Percentiles rank a stretch among this genome's conserved stretches.
These are phyloP conservation scores for Warburgia ugandensis DNA, from an alignment of 164 flowering plant species.

Conservation along the genomic window DNA sequence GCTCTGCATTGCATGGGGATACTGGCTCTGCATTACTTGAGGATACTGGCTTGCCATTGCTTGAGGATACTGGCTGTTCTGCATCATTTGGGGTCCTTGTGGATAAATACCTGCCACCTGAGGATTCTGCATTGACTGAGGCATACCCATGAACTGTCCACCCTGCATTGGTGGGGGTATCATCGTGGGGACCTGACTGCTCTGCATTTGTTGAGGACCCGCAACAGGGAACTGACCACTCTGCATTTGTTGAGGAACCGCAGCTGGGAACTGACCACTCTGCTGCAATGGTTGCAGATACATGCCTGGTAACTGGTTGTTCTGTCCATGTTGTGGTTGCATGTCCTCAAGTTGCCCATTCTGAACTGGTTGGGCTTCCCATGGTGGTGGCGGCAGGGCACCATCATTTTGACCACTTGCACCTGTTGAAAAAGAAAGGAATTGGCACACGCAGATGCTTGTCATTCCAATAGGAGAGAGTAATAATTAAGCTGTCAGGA, in stretches of 20 bases:
- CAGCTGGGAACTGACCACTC: slow-evolving; percentile 18
- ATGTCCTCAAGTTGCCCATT: neutral
- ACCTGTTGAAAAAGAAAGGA: slow-evolving; percentile 7
- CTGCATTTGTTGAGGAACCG: slow-evolving; percentile 30
- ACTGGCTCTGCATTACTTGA: slow-evolving; percentile 26
- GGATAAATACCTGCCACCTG: no score
- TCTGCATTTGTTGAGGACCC: slow-evolving; percentile 34
- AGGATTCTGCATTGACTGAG: neutral
- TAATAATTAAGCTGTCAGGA: neutral
- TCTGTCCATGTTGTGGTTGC: slow-evolving; percentile 35
- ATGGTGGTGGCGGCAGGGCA: slow-evolving; percentile 86
- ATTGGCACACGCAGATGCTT: neutral
- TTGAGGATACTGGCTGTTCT: slow-evolving; percentile 31
- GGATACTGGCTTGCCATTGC: no score
- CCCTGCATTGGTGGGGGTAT: slow-evolving; percentile 40
- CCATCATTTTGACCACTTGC: slow-evolving; percentile 43
- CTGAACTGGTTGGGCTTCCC: slow-evolving; percentile 57
- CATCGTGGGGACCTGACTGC: slow-evolving; percentile 12
- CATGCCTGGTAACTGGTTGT: slow-evolving; percentile 20
- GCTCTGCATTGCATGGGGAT: slow-evolving; percentile 27
- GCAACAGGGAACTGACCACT: slow-evolving; percentile 32
- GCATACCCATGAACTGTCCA: slow-evolving; percentile 18
- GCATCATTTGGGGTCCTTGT: no score
- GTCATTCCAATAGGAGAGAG: neutral
- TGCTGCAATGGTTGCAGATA: slow-evolving; percentile 36